Evolutionary conservation across 441 rosid genomes (phyloP).

Genomic region (Populus tomentosa): DNA sequence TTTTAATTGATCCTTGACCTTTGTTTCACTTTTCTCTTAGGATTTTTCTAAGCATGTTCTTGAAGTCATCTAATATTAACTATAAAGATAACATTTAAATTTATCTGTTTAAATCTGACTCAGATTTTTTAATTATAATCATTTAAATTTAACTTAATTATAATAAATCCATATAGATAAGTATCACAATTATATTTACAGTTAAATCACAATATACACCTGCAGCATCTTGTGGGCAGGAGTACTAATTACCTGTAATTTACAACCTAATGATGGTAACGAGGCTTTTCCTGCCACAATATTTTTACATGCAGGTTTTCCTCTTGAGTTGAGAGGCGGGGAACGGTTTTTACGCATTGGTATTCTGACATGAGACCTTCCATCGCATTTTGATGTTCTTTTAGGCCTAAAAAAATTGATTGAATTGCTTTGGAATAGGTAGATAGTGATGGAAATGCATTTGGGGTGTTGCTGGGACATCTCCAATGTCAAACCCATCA

Average conservation of each 20-base stretch:
- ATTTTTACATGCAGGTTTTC: background rate
- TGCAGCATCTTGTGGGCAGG: background rate
- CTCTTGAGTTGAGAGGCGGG: background rate
- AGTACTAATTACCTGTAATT: background rate
- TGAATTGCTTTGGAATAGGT: background rate
- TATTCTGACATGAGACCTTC: background rate
- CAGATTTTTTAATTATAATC: too few relatives aligned
- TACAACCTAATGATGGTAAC: background rate
- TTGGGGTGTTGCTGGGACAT: background rate
- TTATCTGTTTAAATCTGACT: background rate
- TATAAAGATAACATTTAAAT: background rate
- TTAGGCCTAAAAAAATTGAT: background rate
- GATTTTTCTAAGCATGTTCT: background rate
- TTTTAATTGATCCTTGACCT: background rate
- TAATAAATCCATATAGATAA: background rate
- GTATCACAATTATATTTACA: background rate
- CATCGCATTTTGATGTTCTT: slow-evolving; percentile 2
- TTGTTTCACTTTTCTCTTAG: background rate
- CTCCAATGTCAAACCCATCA: slow-evolving; percentile 2
- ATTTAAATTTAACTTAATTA: background rate
- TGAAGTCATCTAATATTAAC: background rate
- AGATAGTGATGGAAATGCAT: slow-evolving; percentile 12
- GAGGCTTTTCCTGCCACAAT: background rate
- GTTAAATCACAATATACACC: background rate
- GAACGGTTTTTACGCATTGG: background rate